Base-by-base conservation (phyloP, 1,139 yeast genomes). In the Scheffersomyces segobiensis region DNA sequence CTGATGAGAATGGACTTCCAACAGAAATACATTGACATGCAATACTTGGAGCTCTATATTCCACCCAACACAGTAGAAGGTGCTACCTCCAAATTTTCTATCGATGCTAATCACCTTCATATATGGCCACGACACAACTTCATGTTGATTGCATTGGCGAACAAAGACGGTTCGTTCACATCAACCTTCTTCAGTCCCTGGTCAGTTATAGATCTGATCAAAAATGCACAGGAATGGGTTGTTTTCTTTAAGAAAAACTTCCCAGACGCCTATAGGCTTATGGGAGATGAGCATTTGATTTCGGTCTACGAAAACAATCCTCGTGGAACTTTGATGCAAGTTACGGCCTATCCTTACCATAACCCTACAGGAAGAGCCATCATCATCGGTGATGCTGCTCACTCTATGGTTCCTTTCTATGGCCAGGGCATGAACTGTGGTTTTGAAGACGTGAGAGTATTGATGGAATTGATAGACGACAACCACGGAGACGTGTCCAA, bases 341-440 rank as follows among this genome's bases (percentile, higher is more conserved):
- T 87, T 3, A 78, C 78, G 57, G 88, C 92, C 61, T 77, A 77
- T 57, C 93, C 96, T 1, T 93, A 91, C 73, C 86, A 91, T 67
- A 83, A 80, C 60, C 80, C 82, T 46, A 74, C 78, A 51, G 93
- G 88, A 49, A 83, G 84, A 59, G 87, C 88, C 18, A 77, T 93
- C 17, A 76, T 93, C 5, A 77, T 93, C 47, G 98, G 98, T 3
- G 98, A 93, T 72, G 97, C 98, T 0, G 97, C 98, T 0, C 98
- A 93, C 72, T 87, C 96, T 18, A 93, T 93, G 97, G 98, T 93
- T 4, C 98, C 98, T 17, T 93, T 93, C 70, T 93, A 93, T 67
- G 98, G 98, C 7, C 98, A 93, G 71, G 98, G 98, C 3, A 89
- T 93, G 96, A 93, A 93, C 71, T 91, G 97, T 69, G 98, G 98